phyloP scores from a whole-genome alignment of 75 land plant species.

The Sequoiadendron giganteum region DNA sequence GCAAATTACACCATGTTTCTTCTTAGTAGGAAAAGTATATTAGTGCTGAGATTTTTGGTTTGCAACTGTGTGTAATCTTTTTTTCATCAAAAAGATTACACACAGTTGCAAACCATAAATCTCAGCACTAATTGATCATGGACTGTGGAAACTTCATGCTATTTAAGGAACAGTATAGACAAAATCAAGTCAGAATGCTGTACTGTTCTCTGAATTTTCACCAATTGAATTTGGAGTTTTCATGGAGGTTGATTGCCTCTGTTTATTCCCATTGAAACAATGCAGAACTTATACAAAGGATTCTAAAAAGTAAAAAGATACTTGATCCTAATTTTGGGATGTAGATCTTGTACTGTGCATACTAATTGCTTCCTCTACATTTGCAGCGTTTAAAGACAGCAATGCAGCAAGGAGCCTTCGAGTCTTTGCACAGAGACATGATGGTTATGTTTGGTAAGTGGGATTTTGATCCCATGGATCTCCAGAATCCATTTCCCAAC shows the following conservation, averaged over 20 bases:
- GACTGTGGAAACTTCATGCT: no score
- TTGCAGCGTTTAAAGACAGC: slow-evolving; percentile 4
- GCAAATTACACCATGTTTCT: neutral
- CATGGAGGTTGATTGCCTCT: neutral
- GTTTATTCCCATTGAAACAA: neutral
- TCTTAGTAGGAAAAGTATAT: neutral
- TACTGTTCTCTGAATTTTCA: no score
- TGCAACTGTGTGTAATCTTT: no score
- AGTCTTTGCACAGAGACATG: slow-evolving; percentile 59
- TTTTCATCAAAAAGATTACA: no score
- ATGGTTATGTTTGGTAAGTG: slow-evolving; percentile 61
- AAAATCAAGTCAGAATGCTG: no score
- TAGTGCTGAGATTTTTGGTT: no score
- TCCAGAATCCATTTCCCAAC: slow-evolving; percentile 66
- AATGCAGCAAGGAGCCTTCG: slow-evolving; percentile 64
- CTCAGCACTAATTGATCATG: no score
- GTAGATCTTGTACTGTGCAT: neutral
- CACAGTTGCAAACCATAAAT: no score
- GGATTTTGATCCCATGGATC: slow-evolving; percentile 58
- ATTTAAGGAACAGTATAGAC: no score
- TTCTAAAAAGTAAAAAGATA: neutral
- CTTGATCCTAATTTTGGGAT: neutral
- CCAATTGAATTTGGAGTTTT: no score
- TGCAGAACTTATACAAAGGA: neutral
- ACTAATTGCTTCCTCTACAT: neutral